These are phyloP conservation scores for Cadophora sp. DNA, from an alignment of 2,329 filamentous ascomycete genomes.

Conservation along the genomic window DNA sequence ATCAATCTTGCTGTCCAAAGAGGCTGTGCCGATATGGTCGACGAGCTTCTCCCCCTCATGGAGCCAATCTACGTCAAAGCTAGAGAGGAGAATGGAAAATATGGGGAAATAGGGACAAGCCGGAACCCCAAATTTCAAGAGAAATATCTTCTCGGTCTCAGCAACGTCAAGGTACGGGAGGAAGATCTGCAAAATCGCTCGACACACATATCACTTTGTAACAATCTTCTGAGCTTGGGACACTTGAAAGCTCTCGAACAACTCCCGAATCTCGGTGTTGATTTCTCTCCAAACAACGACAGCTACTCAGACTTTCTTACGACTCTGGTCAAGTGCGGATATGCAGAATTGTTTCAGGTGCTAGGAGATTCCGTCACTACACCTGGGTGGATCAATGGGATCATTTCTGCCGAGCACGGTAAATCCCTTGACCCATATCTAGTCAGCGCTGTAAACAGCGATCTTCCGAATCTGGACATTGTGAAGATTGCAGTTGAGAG, in stretches of 20 bases:
- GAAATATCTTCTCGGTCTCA: constrained; percentile 6
- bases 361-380: constrained; percentile 16
- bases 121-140: neutral
- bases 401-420: neutral
- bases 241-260: constrained; percentile 14
- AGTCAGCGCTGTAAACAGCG: constrained; percentile 40
- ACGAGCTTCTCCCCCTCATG: constrained; percentile 19
- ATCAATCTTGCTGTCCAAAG: constrained; percentile 18
- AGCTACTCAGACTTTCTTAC: constrained; percentile 14
- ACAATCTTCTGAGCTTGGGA: constrained; percentile 17
- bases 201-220: neutral
- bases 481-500: constrained; percentile 46
- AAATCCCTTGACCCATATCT: constrained; percentile 27
- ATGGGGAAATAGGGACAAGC: neutral
- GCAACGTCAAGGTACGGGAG: neutral
- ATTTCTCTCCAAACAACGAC: constrained; percentile 10
- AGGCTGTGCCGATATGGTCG: constrained; percentile 25
- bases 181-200: constrained; percentile 4
- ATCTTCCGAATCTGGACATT: constrained; percentile 46
- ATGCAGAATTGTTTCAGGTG: constrained; percentile 14
- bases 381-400: constrained; percentile 22
- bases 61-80: constrained; percentile 1
- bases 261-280: constrained; percentile 19
- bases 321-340: constrained; percentile 7
- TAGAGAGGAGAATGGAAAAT: neutral